phyloP scores from a whole-genome alignment of 2,329 filamentous ascomycete genomes.

The Talaromyces amestolkiae region DNA sequence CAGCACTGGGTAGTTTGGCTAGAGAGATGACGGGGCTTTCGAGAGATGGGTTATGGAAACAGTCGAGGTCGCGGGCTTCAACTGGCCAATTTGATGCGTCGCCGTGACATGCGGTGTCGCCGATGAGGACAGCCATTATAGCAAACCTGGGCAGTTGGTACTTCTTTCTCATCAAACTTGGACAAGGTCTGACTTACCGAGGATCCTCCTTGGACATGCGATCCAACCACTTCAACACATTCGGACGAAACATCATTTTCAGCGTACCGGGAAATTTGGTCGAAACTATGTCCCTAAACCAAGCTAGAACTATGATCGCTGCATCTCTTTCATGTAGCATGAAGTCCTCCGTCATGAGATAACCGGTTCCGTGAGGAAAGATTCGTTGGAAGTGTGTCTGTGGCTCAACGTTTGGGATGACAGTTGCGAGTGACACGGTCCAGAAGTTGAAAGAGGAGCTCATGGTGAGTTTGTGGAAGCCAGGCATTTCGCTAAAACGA shows the following conservation, averaged over 20 bases:
- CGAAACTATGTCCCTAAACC: conserved; percentile 31
- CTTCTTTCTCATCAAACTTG: not conserved
- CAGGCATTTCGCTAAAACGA: conserved; percentile 30
- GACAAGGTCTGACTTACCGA: conserved; percentile 7
- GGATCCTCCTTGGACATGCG: conserved; percentile 23
- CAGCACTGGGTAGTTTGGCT: conserved; percentile 22
- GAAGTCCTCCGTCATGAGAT: conserved; percentile 44
- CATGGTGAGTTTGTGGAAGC: conserved; percentile 26
- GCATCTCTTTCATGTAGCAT: conserved; percentile 32
- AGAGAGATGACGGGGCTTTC: conserved; percentile 33
- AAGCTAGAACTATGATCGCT: conserved; percentile 35
- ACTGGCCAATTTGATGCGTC: conserved; percentile 12
- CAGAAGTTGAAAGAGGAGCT: conserved; percentile 33
- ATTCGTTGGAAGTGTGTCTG: conserved; percentile 34
- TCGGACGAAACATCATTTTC: conserved; percentile 41
- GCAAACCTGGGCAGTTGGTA: conserved; percentile 24
- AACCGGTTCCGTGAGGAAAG: conserved; percentile 38
- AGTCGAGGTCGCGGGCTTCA: conserved; percentile 24
- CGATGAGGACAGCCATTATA: conserved; percentile 31
- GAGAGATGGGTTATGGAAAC: conserved; percentile 24
- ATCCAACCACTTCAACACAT: conserved; percentile 36
- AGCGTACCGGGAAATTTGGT: conserved; percentile 30
- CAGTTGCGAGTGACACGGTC: conserved; percentile 31
- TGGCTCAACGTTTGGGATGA: conserved; percentile 26
- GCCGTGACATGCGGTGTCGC: conserved; percentile 26